phyloP scores from a whole-genome alignment of 2,329 filamentous ascomycete species.

The Trichoderma sp. region DNA sequence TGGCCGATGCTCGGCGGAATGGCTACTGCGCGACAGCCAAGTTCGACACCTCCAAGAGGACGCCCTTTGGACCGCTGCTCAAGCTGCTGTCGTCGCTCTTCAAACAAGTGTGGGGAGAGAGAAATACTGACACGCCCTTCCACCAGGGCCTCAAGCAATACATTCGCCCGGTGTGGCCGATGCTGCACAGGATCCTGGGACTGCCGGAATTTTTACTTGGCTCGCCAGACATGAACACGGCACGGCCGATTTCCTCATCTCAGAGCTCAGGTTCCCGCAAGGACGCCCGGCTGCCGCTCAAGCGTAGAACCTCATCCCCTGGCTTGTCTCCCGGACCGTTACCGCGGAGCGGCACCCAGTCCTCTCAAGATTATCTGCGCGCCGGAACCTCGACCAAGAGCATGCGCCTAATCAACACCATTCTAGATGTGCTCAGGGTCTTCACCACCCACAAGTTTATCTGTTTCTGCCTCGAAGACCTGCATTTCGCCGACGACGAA shows the following conservation, averaged over 20 bases:
- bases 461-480: slow-evolving; percentile 83
- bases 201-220: slow-evolving; percentile 71
- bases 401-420: slow-evolving; percentile 82
- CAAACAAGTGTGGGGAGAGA: slow-evolving; percentile 68
- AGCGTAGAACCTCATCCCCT: slow-evolving; percentile 54
- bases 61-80: slow-evolving; percentile 64
- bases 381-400: slow-evolving; percentile 61
- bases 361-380: slow-evolving; percentile 62
- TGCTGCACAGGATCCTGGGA: slow-evolving; percentile 62
- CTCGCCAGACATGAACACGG: slow-evolving; percentile 45
- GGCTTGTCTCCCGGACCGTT: slow-evolving; percentile 46
- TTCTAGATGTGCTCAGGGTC: slow-evolving; percentile 80
- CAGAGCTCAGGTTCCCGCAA: slow-evolving; percentile 40
- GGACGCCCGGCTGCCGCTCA: slow-evolving; percentile 40
- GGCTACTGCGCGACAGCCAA: slow-evolving; percentile 69
- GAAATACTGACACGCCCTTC: slow-evolving; percentile 65
- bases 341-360: slow-evolving; percentile 50
- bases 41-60: slow-evolving; percentile 63
- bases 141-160: slow-evolving; percentile 64
- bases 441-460: slow-evolving; percentile 84
- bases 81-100: slow-evolving; percentile 68
- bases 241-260: slow-evolving; percentile 44
- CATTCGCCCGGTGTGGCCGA: slow-evolving; percentile 65
- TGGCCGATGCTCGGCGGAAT: slow-evolving; percentile 61
- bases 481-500: slow-evolving; percentile 89